phyloP scores from a whole-genome alignment of 305 asterid genomes.

The Ajuga reptans region DNA sequence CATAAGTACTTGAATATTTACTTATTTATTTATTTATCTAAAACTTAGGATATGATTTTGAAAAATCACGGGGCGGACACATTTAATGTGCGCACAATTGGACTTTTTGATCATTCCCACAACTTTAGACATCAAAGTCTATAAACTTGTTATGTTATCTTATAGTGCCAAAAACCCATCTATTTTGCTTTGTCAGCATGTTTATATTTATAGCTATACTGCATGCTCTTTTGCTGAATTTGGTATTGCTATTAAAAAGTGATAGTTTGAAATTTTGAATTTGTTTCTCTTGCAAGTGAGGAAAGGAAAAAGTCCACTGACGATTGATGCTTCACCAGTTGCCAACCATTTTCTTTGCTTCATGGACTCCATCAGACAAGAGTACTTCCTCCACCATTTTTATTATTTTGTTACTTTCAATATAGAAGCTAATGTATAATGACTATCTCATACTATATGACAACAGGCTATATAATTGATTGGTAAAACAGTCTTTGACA shows the following conservation, averaged over 20 bases:
- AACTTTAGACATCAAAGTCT: no score
- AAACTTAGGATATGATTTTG: no score
- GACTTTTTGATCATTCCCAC: no score
- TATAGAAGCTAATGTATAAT: neutral
- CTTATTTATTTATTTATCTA: no score
- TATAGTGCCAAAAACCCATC: no score
- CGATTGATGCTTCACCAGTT: constrained; percentile 40
- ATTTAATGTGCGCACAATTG: no score
- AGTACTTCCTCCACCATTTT: constrained; percentile 11
- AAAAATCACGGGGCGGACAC: no score
- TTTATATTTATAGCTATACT: neutral
- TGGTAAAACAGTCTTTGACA: neutral
- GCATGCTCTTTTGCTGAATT: neutral
- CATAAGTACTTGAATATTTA: no score
- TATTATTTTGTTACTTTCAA: neutral
- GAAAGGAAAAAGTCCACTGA: neutral
- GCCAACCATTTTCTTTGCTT: constrained; percentile 27
- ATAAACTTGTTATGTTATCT: no score
- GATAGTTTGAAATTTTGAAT: neutral
- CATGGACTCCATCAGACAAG: constrained; percentile 33
- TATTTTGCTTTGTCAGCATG: neutral
- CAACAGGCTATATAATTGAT: neutral
- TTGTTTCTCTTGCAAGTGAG: neutral
- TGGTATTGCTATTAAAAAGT: neutral
- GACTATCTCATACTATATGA: neutral